Percentiles rank a stretch among this genome's conserved stretches.
phyloP scores from a whole-genome alignment of 345 rosid genomes.

The Salix arbutifolia region DNA sequence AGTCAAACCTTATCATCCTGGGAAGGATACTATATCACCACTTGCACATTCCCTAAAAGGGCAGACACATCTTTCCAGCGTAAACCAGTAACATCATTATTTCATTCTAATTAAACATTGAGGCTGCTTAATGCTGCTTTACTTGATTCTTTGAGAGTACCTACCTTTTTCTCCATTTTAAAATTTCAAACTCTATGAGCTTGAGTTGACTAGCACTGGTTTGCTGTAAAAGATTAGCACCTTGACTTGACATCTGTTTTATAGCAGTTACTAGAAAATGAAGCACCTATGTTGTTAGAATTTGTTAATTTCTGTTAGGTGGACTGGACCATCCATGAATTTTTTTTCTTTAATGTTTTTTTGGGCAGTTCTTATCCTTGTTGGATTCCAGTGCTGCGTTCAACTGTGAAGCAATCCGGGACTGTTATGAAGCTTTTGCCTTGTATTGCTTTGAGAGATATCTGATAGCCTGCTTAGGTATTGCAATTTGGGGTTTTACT shows the following conservation, averaged over 20 bases:
- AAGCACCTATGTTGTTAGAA: neutral
- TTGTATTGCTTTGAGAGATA: constrained; percentile 98
- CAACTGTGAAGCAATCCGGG: constrained; percentile 90
- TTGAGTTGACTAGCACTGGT: neutral
- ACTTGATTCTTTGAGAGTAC: neutral
- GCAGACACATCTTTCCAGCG: neutral
- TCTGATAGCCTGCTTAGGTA: constrained; percentile 97
- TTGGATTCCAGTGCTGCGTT: constrained; percentile 87
- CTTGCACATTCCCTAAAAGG: neutral
- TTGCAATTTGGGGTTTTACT: constrained; percentile 6
- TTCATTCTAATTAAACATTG: neutral
- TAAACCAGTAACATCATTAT: neutral
- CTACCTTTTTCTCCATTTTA: neutral
- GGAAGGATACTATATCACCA: neutral
- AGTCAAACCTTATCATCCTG: neutral
- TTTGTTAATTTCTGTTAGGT: neutral
- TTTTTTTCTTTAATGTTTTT: constrained; percentile 13
- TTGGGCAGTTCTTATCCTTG: constrained; percentile 80
- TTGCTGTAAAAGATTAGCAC: neutral
- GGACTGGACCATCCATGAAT: neutral
- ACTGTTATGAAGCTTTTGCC: constrained; percentile 99
- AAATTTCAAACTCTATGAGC: neutral
- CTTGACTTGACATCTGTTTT: constrained; percentile 1
- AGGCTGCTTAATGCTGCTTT: neutral
- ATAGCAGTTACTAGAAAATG: neutral